Evolutionary conservation across 179 eudicot species (phyloP), one percentile per base, ranked within the genome.

Genomic region (Beta macrorhiza): DNA sequence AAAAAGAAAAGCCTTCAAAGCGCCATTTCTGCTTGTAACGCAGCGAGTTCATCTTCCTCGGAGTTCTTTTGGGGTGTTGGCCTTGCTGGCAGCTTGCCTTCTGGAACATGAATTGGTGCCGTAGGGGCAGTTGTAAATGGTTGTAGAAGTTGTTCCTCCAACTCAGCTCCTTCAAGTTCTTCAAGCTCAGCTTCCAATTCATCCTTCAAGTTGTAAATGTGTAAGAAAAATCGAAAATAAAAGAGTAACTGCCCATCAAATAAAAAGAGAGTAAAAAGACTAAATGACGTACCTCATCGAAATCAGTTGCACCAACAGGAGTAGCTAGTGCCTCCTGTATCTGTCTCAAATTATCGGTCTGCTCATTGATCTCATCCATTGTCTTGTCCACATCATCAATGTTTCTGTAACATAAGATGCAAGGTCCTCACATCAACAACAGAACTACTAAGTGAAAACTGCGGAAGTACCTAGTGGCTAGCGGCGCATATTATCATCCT

Each of bases 101-200:
- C 81, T 44, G 93, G 89, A 47, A 82, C 86, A 42, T 80, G 82
- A 74, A 89, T 82, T 69, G 91, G 87, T 51, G 88, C 88, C 25
- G 78, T 79, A 67, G 92, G 91, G 55, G 92, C 89, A 15, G 87
- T 87, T 4, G 88, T 89, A 59, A 90, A 88, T 5, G 97, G 98
- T 82, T 91, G 93, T 49, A 95, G 87, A 83, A 92, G 97, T 81
- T 92, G 88, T 61, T 95, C 93, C 77, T 95, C 98, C 89, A 93
- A 83, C 83, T 95, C 98, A 17, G 89, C 90, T 68, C 86, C 93
- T 86, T 93, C 97, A 51, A 95, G 89, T 74, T 93, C 98, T 89
- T 95, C 97, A 63, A 95, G 97, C 87, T 95, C 98, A 9, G 97
- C 98, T 84, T 91, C 97, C 86, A 95, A 82, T 87, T 92, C 97